A percentile compares a stretch with the other conserved stretches of the same genome.
phyloP scores from a whole-genome alignment of 2,329 filamentous ascomycete species.

The Dothideomycetes sp. region DNA sequence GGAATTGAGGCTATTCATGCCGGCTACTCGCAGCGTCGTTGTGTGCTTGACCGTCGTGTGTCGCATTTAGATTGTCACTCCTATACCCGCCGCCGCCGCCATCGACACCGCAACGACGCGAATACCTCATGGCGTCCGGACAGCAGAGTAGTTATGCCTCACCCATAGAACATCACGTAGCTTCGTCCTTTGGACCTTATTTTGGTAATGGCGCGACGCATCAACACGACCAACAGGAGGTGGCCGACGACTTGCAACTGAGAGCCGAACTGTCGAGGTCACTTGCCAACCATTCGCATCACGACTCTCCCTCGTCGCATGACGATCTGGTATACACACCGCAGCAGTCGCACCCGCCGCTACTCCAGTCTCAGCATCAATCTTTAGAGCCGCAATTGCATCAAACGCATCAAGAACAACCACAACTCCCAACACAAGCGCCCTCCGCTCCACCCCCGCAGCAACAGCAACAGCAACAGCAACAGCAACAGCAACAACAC shows the following conservation, averaged over 20 bases:
- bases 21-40: too few relatives aligned
- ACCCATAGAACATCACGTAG: slow-evolving; percentile 11
- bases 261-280: slow-evolving; percentile 8
- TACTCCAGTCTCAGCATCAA: background rate
- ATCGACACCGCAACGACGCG: too few relatives aligned
- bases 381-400: background rate
- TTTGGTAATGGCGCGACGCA: slow-evolving; percentile 1
- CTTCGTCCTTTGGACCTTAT: slow-evolving; percentile 12
- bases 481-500: background rate
- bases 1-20: too few relatives aligned
- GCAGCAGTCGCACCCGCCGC: background rate
- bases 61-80: too few relatives aligned
- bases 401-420: background rate
- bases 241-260: slow-evolving; percentile 13
- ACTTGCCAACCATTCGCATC: slow-evolving; percentile 5
- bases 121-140: slow-evolving; percentile 7
- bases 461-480: background rate
- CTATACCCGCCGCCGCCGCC: too few relatives aligned
- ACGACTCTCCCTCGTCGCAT: slow-evolving; percentile 7
- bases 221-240: slow-evolving; percentile 3
- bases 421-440: background rate
- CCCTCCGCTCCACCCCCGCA: too few relatives aligned
- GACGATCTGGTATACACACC: slow-evolving; percentile 1
- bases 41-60: too few relatives aligned
- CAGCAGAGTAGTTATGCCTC: slow-evolving; percentile 5